phyloP scores from a whole-genome alignment of 2,329 filamentous ascomycete genomes.

The Blumeria hordei region DNA sequence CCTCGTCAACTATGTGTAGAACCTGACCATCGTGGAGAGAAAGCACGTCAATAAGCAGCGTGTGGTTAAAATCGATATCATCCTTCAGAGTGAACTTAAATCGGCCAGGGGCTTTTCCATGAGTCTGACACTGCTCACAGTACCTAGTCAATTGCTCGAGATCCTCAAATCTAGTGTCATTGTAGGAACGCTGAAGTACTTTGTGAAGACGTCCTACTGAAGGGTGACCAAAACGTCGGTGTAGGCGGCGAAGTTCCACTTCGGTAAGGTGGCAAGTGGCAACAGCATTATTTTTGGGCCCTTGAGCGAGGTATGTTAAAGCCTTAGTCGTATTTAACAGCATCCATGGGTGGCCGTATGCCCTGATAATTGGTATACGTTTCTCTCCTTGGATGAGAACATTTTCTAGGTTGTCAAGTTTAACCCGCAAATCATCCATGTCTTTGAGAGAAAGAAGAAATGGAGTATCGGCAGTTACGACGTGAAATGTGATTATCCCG shows the following conservation, averaged over 20 bases:
- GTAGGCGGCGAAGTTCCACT: neutral
- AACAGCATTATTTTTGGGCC: neutral
- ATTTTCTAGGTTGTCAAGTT: neutral
- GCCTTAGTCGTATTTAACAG: neutral
- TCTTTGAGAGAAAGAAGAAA: neutral
- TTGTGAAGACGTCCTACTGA: neutral
- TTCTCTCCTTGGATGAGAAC: neutral
- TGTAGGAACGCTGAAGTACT: neutral
- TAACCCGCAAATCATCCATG: neutral
- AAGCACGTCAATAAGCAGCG: slow-evolving; percentile 2
- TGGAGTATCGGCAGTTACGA: neutral
- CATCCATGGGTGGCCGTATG: neutral
- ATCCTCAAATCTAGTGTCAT: neutral
- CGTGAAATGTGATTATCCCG: neutral
- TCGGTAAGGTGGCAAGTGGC: neutral
- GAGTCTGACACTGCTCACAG: neutral
- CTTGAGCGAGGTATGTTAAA: neutral
- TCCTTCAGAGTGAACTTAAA: slow-evolving; percentile 1
- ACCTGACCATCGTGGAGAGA: neutral
- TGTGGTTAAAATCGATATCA: slow-evolving; percentile 1
- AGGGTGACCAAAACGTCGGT: neutral
- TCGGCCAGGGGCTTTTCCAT: neutral
- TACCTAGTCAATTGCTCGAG: neutral
- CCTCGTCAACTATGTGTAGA: slow-evolving; percentile 2
- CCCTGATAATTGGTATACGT: neutral